Percentiles rank a stretch among this genome's conserved stretches.
phyloP scores from a whole-genome alignment of 179 eudicot genomes.

The Silene coronaria region DNA sequence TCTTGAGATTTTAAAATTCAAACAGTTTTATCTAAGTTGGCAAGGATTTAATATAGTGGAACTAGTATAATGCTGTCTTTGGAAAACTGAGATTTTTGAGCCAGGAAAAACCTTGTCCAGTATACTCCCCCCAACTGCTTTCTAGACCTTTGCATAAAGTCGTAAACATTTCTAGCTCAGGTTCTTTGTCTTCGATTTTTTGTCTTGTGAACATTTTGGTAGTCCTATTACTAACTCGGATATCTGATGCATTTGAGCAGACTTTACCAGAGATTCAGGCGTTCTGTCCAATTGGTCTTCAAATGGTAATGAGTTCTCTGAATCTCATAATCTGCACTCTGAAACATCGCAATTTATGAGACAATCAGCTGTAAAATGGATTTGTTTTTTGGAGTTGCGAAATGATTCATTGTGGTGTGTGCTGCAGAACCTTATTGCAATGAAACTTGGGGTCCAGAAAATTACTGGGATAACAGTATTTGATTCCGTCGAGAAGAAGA shows the following conservation, averaged over 20 bases:
- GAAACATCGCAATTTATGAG: not conserved
- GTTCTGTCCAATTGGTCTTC: conserved; percentile 45
- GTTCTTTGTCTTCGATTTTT: not conserved
- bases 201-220: not conserved
- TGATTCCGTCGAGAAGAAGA: conserved; percentile 76
- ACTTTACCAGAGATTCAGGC: conserved; percentile 61
- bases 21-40: not conserved
- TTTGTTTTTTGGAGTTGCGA: not conserved
- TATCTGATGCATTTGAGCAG: conserved; percentile 39
- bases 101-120: not conserved
- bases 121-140: not conserved
- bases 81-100: not conserved
- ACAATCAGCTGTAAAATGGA: not conserved
- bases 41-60: not conserved
- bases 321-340: conserved; percentile 4
- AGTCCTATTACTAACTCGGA: conserved; percentile 17
- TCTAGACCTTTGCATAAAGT: not conserved
- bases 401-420: conserved; percentile 9
- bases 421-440: conserved; percentile 83
- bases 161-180: not conserved
- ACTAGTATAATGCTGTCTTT: not conserved
- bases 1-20: not conserved
- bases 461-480: conserved; percentile 82
- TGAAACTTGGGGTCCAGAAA: conserved; percentile 82
- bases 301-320: conserved; percentile 49